Evolutionary conservation across 805 yeast genomes (phyloP).

Genomic region (Starmera dryadoides): DNA sequence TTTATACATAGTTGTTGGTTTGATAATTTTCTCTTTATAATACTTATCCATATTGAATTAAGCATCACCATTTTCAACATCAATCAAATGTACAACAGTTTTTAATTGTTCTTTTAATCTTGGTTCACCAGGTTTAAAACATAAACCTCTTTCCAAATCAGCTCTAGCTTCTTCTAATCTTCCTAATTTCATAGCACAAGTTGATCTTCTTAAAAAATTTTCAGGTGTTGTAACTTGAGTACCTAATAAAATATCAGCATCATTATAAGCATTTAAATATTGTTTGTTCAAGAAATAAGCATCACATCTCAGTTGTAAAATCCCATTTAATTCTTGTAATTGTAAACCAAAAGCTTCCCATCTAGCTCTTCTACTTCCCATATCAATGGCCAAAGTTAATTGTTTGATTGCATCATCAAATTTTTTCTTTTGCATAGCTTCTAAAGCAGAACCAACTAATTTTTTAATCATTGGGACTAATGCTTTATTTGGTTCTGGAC

Average conservation of each 20-base stretch:
- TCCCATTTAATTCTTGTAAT: slow-evolving; percentile 57
- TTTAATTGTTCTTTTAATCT: slow-evolving; percentile 42
- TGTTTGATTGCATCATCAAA: slow-evolving; percentile 56
- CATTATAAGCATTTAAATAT: slow-evolving; percentile 55
- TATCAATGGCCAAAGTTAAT: slow-evolving; percentile 57
- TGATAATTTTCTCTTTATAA: background rate
- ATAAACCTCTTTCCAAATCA: slow-evolving; percentile 66
- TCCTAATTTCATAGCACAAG: slow-evolving; percentile 54
- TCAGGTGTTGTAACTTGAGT: slow-evolving; percentile 42
- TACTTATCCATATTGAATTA: background rate
- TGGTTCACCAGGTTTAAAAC: slow-evolving; percentile 48
- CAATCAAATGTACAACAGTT: slow-evolving; percentile 38
- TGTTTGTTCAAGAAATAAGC: slow-evolving; percentile 50
- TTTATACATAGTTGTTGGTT: too few species aligned
- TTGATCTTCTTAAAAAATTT: slow-evolving; percentile 65
- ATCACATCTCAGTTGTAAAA: slow-evolving; percentile 67
- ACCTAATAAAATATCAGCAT: slow-evolving; percentile 41
- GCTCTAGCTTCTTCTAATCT: slow-evolving; percentile 55
- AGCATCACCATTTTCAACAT: slow-evolving; percentile 52
- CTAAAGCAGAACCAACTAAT: slow-evolving; percentile 57
- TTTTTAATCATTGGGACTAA: slow-evolving; percentile 53
- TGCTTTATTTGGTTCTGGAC: slow-evolving; percentile 47
- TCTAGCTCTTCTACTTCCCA: slow-evolving; percentile 60
- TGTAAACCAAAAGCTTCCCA: slow-evolving; percentile 72
- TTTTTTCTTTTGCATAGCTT: slow-evolving; percentile 46